A percentile compares a stretch with the other conserved stretches of the same genome.
Evolutionary conservation across 495 filamentous ascomycete species (phyloP).

Genomic region (Tuber borchii): DNA sequence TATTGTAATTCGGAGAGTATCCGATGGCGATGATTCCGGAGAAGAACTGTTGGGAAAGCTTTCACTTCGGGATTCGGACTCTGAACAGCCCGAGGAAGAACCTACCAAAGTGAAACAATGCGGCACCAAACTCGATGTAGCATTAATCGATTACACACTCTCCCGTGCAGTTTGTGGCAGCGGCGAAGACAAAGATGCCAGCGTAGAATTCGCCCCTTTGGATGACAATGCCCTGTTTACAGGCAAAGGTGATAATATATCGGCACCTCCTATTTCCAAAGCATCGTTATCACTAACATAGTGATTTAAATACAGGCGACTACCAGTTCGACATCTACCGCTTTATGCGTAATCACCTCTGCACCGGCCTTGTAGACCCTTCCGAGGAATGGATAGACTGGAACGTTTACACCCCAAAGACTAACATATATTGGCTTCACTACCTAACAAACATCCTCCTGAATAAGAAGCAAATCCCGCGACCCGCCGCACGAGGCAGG

Average conservation of each 20-base stretch:
- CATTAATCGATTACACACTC: slow-evolving; percentile 41
- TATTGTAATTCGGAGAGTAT: slow-evolving; percentile 33
- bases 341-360: slow-evolving; percentile 36
- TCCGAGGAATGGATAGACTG: slow-evolving; percentile 38
- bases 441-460: slow-evolving; percentile 39
- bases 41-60: slow-evolving; percentile 20
- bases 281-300: slow-evolving; percentile 7
- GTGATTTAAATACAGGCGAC: slow-evolving; percentile 18
- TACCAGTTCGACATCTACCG: slow-evolving; percentile 43
- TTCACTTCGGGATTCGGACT: slow-evolving; percentile 14
- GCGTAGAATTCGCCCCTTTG: slow-evolving; percentile 30
- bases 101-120: slow-evolving; percentile 15
- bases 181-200: background rate
- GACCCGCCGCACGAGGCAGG: slow-evolving; percentile 33
- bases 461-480: slow-evolving; percentile 31
- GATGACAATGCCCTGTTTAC: slow-evolving; percentile 40
- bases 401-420: slow-evolving; percentile 36
- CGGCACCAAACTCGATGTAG: slow-evolving; percentile 27
- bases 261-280: background rate
- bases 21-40: background rate
- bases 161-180: slow-evolving; percentile 32
- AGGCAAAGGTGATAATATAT: slow-evolving; percentile 29
- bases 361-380: slow-evolving; percentile 18
- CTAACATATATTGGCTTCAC: slow-evolving; percentile 41
- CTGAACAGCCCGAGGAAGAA: slow-evolving; percentile 10